Base-by-base conservation (phyloP, 2,329 filamentous ascomycete species). In the Cadophora gregata region DNA sequence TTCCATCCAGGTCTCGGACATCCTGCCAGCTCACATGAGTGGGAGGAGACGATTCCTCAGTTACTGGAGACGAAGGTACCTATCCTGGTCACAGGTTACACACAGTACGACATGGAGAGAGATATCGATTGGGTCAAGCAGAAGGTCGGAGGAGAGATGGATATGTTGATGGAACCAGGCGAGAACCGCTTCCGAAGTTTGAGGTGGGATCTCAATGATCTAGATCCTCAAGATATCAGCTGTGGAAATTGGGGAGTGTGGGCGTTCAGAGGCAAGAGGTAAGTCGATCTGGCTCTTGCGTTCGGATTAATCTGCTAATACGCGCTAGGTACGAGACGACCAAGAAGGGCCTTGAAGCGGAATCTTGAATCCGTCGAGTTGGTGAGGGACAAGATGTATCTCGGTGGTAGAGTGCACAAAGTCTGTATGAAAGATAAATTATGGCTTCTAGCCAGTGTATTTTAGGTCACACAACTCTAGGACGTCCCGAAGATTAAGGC, bases 1-100 rank as follows among this genome's bases (percentile, higher is more conserved):
- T 99, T 98, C 84, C 96, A 99, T 76, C 96, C 96, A 0, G 96
- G 96, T 9, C 86, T 99, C 21, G 96, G 96, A 14, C 96, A 99
- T 78, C 94, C 96, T 0, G 93, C 94, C 16, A 95, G 91, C 76
- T 92, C 92, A 62, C 92, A 97, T 75, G 96, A 99, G 79, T 99
- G 96, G 96, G 87, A 91, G 67, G 90, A 95, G 74, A 98, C 96
- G 0, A 80, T 99, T 8, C 96, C 96, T 1, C 85, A 93, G 75
- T 85, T 99, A 31, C 84, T 99, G 24, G 94, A 97, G 81, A 99
- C 96, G 3, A 99, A 99, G 80, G 89, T 96, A 1, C 96, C 96
- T 0, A 92, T 99, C 71, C 88, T 99, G 71, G 93, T 91, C 72
- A 99, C 96, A 0, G 96, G 96, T 1, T 99, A 99, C 79, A 98